These are phyloP conservation scores for Colletotrichum falcatum DNA, from an alignment of 2,329 filamentous ascomycete genomes.

Conservation along the genomic window DNA sequence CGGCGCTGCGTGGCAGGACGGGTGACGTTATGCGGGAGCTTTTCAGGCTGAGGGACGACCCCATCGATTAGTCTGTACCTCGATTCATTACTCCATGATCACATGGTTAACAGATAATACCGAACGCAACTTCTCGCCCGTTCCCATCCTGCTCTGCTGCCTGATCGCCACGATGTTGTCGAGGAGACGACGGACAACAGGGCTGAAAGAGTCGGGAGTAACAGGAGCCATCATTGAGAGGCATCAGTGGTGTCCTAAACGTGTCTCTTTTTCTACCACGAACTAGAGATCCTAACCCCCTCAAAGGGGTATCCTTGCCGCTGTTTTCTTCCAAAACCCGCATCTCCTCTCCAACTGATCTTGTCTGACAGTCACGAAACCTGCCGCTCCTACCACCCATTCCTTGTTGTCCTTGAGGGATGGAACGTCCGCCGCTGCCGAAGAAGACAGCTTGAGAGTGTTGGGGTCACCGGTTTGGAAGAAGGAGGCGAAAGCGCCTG, in stretches of 20 bases:
- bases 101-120: background rate
- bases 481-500: conserved; percentile 71
- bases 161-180: background rate
- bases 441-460: conserved; percentile 63
- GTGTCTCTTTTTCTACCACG: background rate
- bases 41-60: conserved; percentile 80
- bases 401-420: conserved; percentile 55
- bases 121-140: background rate
- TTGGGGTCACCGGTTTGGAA: conserved; percentile 71
- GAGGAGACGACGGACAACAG: background rate
- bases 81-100: conserved; percentile 5
- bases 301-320: conserved; percentile 59
- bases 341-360: conserved; percentile 59
- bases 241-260: background rate
- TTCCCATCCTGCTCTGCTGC: background rate
- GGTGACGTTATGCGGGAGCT: conserved; percentile 83
- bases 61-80: conserved; percentile 59
- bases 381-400: conserved; percentile 62
- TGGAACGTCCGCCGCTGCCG: conserved; percentile 58
- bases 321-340: conserved; percentile 64
- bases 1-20: conserved; percentile 78
- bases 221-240: too few species aligned
- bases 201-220: background rate
- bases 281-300: conserved; percentile 20
- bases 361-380: conserved; percentile 56